Conservation (phyloP, 129 eudicot genomes). For the Heracleum sosnowskyi region DNA sequence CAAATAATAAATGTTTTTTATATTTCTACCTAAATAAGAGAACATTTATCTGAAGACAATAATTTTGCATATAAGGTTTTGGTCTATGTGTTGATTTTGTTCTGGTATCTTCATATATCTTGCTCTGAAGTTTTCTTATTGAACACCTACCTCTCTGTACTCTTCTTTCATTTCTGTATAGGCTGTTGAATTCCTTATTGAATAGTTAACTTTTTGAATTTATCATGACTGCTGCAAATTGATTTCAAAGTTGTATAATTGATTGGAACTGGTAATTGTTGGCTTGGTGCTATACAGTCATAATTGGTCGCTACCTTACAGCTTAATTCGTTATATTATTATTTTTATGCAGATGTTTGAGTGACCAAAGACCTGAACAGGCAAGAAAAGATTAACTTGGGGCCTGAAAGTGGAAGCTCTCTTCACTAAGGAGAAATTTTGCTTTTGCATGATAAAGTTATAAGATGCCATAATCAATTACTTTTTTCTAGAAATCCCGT, state of each 20-base stretch:
- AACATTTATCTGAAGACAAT: neutral
- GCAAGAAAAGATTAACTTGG: constrained; percentile 2
- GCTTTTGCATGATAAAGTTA: neutral
- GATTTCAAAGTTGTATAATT: neutral
- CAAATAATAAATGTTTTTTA: neutral
- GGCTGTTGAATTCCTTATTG: neutral
- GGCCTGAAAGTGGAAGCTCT: neutral
- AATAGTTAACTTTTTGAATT: neutral
- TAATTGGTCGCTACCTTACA: neutral
- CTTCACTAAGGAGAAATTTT: neutral
- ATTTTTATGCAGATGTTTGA: constrained; percentile 57
- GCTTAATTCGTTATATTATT: neutral
- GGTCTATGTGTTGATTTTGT: neutral
- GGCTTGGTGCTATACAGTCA: neutral
- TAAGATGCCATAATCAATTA: neutral
- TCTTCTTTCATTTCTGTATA: neutral
- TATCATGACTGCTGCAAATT: neutral
- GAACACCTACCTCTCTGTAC: neutral
- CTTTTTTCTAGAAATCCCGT: neutral
- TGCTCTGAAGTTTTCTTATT: neutral
- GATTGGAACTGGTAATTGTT: neutral
- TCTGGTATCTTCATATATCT: neutral
- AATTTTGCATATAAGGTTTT: neutral
- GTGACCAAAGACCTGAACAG: neutral
- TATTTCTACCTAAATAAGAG: neutral